Base-by-base conservation (phyloP, 495 filamentous ascomycete genomes). In the Lentithecium fluviatile region DNA sequence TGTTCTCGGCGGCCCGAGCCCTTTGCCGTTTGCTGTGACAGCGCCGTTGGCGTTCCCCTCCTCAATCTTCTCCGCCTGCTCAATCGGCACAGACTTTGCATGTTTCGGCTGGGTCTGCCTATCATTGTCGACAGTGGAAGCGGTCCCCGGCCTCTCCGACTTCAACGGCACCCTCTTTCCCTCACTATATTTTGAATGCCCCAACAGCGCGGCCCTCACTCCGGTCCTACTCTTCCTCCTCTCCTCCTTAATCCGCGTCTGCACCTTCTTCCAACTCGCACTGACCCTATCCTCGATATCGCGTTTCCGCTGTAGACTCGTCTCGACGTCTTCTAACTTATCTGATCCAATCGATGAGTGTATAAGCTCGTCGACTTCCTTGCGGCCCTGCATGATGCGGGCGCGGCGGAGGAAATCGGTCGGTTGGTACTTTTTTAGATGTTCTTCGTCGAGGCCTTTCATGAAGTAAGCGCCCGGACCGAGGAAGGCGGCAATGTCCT, bases 391-490 rank as follows among this genome's bases (percentile, higher is more conserved):
- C 26, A 56, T 54, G 25, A 73, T 67, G 25, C 71, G 21, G 10
- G 69, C 68, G 2, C 60, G 37, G 7, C 71, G 52, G 17, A 74
- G 37, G 40, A 50, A 67, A 6, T 19, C 45, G 6, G 64, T 67
- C 13, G 71, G 69, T 36, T 67, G 56, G 34, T 58, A 56, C 32
- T 63, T 58, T 56, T 72, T 74, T 40, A 40, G 20, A 0, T 66
- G 21, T 52, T 75, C 68, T 54, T 70, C 70, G n/a, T 74, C 76
- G 0, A 89, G 65, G 10, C 88, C 88, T 68, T 90, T 86, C 20
- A 89, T 73, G 0, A 83, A 80, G 54, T 85, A 90, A 0, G 80
- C 87, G 6, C 83, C 68, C 0, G 86, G 83, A 2, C 85, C 87
- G 2, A 86, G 66, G 0, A 88, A 54, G 0, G 86, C 88, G 12